A percentile compares a stretch with the other conserved stretches of the same genome.
These are phyloP conservation scores for Thyridium curvatum DNA, from an alignment of 2,329 filamentous ascomycete species.

Conservation along the genomic window DNA sequence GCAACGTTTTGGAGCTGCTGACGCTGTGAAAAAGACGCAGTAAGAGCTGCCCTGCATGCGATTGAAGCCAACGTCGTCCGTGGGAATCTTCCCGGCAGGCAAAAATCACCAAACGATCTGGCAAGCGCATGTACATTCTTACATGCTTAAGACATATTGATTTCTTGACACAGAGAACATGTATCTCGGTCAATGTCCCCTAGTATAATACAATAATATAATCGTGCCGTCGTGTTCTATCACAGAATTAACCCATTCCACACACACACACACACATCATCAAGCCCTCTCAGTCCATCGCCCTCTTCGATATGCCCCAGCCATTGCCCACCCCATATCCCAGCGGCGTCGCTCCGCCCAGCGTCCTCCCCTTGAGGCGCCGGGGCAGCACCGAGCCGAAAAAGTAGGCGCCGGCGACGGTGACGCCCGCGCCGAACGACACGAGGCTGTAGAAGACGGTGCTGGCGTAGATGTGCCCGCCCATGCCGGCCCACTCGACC, in stretches of 20 bases:
- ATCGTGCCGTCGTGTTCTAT: neutral
- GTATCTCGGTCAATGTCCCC: neutral
- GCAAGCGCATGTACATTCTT: too few relatives aligned
- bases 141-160: too few relatives aligned
- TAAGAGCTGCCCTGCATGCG: too few relatives aligned
- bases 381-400: constrained; percentile 53
- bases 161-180: neutral
- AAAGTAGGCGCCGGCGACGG: constrained; percentile 52
- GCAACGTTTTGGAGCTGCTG: constrained; percentile 26
- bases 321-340: constrained; percentile 54
- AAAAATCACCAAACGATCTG: too few relatives aligned
- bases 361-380: constrained; percentile 39
- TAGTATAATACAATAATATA: neutral
- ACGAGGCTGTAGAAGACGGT: constrained; percentile 57
- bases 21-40: constrained; percentile 33
- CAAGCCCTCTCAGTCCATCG: constrained; percentile 29
- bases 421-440: constrained; percentile 49
- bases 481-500: constrained; percentile 60
- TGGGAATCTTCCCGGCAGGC: too few relatives aligned
- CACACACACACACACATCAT: neutral
- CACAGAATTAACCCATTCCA: constrained; percentile 4
- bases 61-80: too few relatives aligned
- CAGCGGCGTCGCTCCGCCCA: constrained; percentile 52
- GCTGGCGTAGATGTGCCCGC: constrained; percentile 57
- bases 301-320: constrained; percentile 51